These are phyloP conservation scores for Xylaria sp. DNA, from an alignment of 2,329 filamentous ascomycete species.

Conservation along the genomic window DNA sequence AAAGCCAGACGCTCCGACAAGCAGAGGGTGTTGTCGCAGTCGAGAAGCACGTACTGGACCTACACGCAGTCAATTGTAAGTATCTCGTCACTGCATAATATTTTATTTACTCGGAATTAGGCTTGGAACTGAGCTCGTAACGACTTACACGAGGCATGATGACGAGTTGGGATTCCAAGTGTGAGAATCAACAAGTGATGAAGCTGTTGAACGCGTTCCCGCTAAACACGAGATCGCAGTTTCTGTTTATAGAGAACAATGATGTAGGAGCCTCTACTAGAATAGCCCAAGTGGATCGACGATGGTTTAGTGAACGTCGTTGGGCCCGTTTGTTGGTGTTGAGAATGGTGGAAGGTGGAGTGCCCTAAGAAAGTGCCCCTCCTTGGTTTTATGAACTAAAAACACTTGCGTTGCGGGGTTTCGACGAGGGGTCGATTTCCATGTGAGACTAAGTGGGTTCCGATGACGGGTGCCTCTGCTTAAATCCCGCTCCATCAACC, in stretches of 20 bases:
- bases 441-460: conserved; percentile 20
- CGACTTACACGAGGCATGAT: conserved; percentile 52
- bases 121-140: background rate
- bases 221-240: conserved; percentile 3
- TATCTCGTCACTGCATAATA: background rate
- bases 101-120: background rate
- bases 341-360: conserved; percentile 32
- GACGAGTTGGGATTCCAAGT: conserved; percentile 31
- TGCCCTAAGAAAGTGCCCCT: conserved; percentile 36
- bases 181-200: conserved; percentile 12
- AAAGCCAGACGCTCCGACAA: conserved; percentile 80
- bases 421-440: conserved; percentile 23
- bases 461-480: conserved; percentile 19
- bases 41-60: conserved; percentile 71
- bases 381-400: conserved; percentile 30
- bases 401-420: conserved; percentile 30
- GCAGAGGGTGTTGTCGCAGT: conserved; percentile 79
- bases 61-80: conserved; percentile 47
- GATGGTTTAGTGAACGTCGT: conserved; percentile 29
- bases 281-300: conserved; percentile 36
- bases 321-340: conserved; percentile 23
- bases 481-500: conserved; percentile 35
- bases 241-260: conserved; percentile 11
- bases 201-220: conserved; percentile 1
- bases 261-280: conserved; percentile 8